Conservation (phyloP, 2,329 filamentous ascomycete genomes). For the Aspergillus tamarii region DNA sequence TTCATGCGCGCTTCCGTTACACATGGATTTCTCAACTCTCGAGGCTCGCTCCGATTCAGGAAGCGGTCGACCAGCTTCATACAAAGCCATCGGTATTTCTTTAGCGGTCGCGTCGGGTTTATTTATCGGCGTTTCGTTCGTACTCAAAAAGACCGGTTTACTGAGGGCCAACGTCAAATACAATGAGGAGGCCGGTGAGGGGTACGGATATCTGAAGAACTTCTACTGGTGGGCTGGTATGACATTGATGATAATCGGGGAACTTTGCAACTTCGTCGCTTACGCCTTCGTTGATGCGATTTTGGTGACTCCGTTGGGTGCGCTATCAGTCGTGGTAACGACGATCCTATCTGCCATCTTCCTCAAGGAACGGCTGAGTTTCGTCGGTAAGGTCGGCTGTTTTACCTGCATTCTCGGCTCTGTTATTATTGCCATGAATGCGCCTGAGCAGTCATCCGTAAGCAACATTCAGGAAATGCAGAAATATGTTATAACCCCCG, state of each 20-base stretch:
- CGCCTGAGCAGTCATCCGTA: constrained; percentile 82
- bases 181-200: constrained; percentile 91
- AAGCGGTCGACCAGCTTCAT: constrained; percentile 57
- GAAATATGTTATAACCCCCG: constrained; percentile 79
- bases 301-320: constrained; percentile 87
- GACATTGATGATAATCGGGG: constrained; percentile 94
- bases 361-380: constrained; percentile 90
- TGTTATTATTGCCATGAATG: constrained; percentile 92
- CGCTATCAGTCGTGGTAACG: constrained; percentile 88
- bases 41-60: constrained; percentile 47
- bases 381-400: constrained; percentile 94
- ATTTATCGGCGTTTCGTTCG: constrained; percentile 94
- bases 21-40: constrained; percentile 31
- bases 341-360: constrained; percentile 92
- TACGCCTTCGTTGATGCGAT: constrained; percentile 98
- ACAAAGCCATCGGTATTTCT: constrained; percentile 84
- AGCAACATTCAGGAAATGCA: constrained; percentile 91
- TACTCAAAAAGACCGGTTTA: constrained; percentile 90
- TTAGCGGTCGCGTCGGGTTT: constrained; percentile 84
- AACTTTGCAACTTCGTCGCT: constrained; percentile 95
- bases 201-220: constrained; percentile 97
- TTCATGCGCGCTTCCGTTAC: background rate
- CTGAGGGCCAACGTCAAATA: constrained; percentile 95
- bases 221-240: constrained; percentile 94
- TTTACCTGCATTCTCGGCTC: constrained; percentile 94